Conservation (phyloP, 495 filamentous ascomycete species). For the Penicillium alfredii region DNA sequence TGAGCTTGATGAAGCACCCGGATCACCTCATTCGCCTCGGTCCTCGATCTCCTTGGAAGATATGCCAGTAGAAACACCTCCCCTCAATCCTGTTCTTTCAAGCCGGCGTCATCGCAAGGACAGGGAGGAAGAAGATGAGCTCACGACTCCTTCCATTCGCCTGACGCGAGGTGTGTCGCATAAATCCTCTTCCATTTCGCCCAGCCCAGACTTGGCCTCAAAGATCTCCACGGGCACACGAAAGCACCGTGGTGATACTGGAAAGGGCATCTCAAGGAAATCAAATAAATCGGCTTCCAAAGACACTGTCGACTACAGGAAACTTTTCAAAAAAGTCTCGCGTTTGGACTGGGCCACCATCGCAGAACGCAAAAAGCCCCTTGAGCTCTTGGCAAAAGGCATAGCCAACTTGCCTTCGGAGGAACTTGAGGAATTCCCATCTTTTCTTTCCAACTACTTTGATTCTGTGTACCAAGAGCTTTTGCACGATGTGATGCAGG, state of each 20-base stretch:
- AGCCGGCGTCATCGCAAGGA: not conserved
- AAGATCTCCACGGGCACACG: no score
- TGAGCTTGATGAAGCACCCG: not conserved
- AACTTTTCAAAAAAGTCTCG: not conserved
- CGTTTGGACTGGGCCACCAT: not conserved
- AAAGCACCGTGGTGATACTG: no score
- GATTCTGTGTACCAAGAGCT: not conserved
- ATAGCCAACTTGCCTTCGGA: not conserved
- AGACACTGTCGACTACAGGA: no score
- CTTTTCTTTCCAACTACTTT: not conserved
- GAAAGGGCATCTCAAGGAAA: no score
- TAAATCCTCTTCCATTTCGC: no score
- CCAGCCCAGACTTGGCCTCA: no score
- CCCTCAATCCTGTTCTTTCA: conserved; percentile 21
- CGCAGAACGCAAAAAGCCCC: not conserved
- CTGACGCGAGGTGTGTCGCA: no score
- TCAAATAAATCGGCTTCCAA: no score
- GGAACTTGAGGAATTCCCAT: not conserved
- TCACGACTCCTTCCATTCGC: no score
- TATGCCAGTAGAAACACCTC: conserved; percentile 21
- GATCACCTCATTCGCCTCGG: no score
- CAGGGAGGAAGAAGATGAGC: no score
- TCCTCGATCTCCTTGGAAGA: conserved; percentile 32
- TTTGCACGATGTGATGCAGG: not conserved
- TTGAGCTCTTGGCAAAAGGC: not conserved